Base-by-base conservation (phyloP, 2,329 filamentous ascomycete species). In the Fusarium sp. region DNA sequence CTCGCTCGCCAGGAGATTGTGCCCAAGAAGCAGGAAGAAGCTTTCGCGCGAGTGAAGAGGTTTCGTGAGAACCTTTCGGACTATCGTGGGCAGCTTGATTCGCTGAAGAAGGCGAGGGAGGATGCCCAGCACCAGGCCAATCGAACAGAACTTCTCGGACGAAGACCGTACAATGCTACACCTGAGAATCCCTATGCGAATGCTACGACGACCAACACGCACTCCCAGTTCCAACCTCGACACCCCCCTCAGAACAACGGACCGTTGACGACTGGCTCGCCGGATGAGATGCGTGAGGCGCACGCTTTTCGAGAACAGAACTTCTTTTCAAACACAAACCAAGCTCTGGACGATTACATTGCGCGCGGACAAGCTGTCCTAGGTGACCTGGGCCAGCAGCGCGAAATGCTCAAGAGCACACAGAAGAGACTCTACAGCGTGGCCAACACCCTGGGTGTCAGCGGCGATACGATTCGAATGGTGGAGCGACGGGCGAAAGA, bases 391-490 rank as follows among this genome's bases (percentile, higher is more conserved):
- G 91, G 93, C 5, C 88, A 96, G 76, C 96, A 99, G 83, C 88
- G 93, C 57, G 95, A 98, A 78, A 94, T 98, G 83, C 85, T 99
- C 69, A 99, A 99, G 84, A 93, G 91, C 53, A 98, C 96, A 23
- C 96, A 99, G 81, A 91, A 91, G 79, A 89, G 90, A 78, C 84
- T 99, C 51, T 98, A 98, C 78, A 95, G 89, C 74, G 94, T 98
- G 21, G 96, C 93, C 9, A 98, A 97, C 77, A 98, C 96, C 23
- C 82, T 99, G 49, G 96, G 96, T 1, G 88, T 99, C 63, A 97
- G 92, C 76, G 94, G 95, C 21, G 95, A 98, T 78, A 99, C 96
- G 3, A 99, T 99, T 70, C 90, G 96, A 48, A 98, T 96, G 93
- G 91, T 99, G 43, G 95, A 98, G 82, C 84, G 96, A 73, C 86